Evolutionary conservation across 352 stramenopile species (phyloP), one percentile per base, ranked within the genome.

Genomic region (Bremia lactucae): DNA sequence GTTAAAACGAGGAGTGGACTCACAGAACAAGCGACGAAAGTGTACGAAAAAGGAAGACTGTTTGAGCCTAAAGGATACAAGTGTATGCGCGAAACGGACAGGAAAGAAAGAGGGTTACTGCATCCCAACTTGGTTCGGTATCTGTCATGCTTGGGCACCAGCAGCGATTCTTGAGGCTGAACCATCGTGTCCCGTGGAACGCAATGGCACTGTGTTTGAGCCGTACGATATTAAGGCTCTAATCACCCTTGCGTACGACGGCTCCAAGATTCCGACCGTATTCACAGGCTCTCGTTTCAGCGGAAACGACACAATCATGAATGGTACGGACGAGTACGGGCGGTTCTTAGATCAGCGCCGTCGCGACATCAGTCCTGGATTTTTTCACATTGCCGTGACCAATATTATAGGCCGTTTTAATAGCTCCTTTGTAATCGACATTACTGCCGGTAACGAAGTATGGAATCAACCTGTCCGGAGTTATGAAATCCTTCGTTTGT

Each of bases 201-300:
- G 56, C 40, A 82, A 82, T 44, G 69, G 62, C 14, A 60, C 64
- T 7, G 65, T 49, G 10, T 82, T 82, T 38, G 49, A 79, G 47
- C 62, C 65, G 13, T 67, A 75, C 23, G 69, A 82, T 38, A 78
- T 82, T 29, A 82, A 82, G 43, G 69, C 61, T 20, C 33, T 82
- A 13, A 39, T 82, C 29, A 73, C 66, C 16, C 42, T 75, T 16
- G 52, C 52, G 0, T 81, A 81, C 47, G 66, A 81, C 29, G 69
- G 66, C 20, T 64, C 66, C 2, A 59, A 63, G 26, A 64, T 81
- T 13, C 44, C 57, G 8, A 78, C 66, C 0, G 56, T 78, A 28
- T 81, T 81, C 57, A 75, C 63, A 6, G 69, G 69, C 8, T 58
- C 61, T 26, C 63, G 69, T 16, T 81, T 72, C 42, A 73, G 72